phyloP scores from a whole-genome alignment of 108 stramenopile species.

The Pseudonitzschia pungens region DNA sequence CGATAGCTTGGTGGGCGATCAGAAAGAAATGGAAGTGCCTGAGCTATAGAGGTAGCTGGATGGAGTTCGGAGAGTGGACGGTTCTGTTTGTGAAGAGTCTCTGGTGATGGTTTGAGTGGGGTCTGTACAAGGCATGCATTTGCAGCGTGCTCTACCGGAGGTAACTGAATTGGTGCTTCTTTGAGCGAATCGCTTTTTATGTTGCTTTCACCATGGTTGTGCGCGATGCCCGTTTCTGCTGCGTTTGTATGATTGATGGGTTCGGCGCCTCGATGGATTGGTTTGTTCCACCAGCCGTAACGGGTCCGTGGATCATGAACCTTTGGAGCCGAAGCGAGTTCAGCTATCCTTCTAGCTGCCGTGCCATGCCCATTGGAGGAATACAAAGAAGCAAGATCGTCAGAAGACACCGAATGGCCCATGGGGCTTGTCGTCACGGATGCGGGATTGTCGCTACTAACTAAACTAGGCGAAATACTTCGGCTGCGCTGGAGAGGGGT shows the following conservation, averaged over 20 bases:
- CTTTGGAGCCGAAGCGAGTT: slow-evolving; percentile 15
- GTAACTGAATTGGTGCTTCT: slow-evolving; percentile 39
- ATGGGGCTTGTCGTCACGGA: slow-evolving; percentile 1
- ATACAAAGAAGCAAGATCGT: background rate
- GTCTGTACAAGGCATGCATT: slow-evolving; percentile 56
- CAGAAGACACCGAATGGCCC: background rate
- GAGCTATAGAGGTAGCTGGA: slow-evolving; percentile 69
- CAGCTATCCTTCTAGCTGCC: slow-evolving; percentile 6
- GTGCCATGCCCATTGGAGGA: background rate
- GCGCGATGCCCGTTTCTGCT: background rate
- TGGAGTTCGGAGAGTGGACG: slow-evolving; percentile 62
- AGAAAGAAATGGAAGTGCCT: slow-evolving; percentile 76
- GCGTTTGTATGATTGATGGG: background rate
- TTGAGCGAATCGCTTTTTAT: background rate
- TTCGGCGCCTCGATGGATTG: background rate
- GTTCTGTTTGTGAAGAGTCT: slow-evolving; percentile 65
- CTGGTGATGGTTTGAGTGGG: slow-evolving; percentile 60
- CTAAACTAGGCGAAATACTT: background rate
- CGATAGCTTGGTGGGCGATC: slow-evolving; percentile 79
- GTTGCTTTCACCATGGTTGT: background rate
- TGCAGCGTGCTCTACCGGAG: slow-evolving; percentile 48
- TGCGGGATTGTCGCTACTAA: background rate
- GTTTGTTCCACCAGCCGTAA: slow-evolving; percentile 44
- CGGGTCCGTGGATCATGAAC: slow-evolving; percentile 32
- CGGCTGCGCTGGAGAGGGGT: slow-evolving; percentile 12